Evolutionary conservation across 129 eudicot species (phyloP), one percentile per base, ranked within the genome.

Genomic region (Tanacetum coccineum): DNA sequence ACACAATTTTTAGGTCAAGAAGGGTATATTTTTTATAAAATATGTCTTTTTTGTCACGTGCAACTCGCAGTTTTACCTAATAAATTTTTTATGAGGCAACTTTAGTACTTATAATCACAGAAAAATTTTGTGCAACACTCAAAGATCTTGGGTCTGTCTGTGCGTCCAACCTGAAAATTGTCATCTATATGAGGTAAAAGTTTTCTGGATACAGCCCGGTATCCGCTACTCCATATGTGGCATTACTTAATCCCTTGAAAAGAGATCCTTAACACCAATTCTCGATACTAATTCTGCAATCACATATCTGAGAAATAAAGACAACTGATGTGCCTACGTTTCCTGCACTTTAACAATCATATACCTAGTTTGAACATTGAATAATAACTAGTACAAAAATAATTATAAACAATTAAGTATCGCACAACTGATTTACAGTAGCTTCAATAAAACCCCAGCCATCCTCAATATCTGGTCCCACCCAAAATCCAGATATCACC

Each of bases 381-480:
- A 61, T 3, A 36, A 64, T 36, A 32, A 55, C 25, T 40, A 14
- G 39, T 47, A 68, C 45, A 59, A 77, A 18, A 0, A 32, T 14
- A 12, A 1, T 21, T 47, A 64, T 68, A 8, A 65, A 13, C 6
- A 20, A 74, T 66, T 28, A 81, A 30, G 14, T 36, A 74, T 80
- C 40, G 9, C 9, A 32, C 40, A 32, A 6, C 52, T 63, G 79
- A 74, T 70, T 62, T 62, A 89, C 70, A 66, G 60, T 22, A 70
- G 96, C 96, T 80, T 86, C 86, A 68, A 83, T 78, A 75, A 86
- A 81, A 75, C 96, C 96, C 81, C 95, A 89, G 17, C 96, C 96
- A 81, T 89, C 96, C 61, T 89, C 96, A 22, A 72, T 20, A 73
- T 89, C 96, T 14, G 96, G 96, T 64, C 96, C 96, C 20, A 81